phyloP scores from a whole-genome alignment of 1,139 yeast species.

The Geotrichum citri-aurantii region DNA sequence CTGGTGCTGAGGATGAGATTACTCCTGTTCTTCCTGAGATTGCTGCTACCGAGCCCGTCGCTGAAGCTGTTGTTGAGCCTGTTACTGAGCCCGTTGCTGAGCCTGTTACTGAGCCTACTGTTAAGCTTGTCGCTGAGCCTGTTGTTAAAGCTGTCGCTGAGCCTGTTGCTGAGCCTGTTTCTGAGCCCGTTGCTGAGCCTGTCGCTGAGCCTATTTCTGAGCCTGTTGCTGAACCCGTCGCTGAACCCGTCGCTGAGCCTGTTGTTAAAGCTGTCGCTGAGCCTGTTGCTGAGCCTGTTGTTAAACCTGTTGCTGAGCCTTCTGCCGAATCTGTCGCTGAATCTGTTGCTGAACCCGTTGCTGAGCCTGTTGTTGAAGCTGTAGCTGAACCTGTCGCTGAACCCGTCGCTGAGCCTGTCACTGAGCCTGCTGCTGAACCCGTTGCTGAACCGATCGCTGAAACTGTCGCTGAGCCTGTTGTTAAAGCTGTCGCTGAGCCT shows the following conservation, averaged over 20 bases:
- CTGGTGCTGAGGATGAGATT: neutral
- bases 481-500: neutral
- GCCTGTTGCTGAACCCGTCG: conserved; percentile 1
- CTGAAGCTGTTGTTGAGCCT: conserved; percentile 1
- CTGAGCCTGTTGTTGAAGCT: conserved; percentile 1
- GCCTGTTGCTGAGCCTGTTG: conserved; percentile 5
- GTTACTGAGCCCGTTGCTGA: neutral
- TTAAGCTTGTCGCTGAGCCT: neutral
- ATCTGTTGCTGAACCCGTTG: neutral
- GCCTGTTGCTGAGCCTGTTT: neutral
- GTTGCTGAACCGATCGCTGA: neutral
- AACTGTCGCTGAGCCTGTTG: neutral
- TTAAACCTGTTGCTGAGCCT: conserved; percentile 1
- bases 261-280: neutral
- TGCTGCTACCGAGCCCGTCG: neutral
- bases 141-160: neutral
- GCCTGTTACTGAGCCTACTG: neutral
- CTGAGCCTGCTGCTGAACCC: neutral
- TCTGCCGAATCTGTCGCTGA: too few species aligned
- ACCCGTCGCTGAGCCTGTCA: neutral
- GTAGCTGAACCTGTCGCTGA: conserved; percentile 2
- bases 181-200: too few species aligned
- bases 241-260: neutral
- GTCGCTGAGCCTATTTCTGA: neutral
- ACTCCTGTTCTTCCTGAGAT: neutral